Base-by-base conservation (phyloP, 306 rosid species). In the Rosa multiflora region DNA sequence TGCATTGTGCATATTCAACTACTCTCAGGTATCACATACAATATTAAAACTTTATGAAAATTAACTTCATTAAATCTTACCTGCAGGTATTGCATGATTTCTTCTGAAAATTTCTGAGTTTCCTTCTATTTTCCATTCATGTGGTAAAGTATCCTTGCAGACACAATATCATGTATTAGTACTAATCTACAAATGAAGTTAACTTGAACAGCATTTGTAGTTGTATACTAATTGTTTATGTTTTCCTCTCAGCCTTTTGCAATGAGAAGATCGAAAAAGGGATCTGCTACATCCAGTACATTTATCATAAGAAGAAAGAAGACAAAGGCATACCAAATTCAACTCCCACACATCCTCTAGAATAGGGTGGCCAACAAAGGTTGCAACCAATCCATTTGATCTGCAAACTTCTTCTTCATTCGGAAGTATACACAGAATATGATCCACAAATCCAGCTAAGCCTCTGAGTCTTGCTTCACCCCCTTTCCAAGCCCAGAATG, bases 401-500 rank as follows among this genome's bases (percentile, higher is more conserved):
- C 86, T 87, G 83, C 95, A 92, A 77, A 91, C 87, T 85, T 81
- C 86, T 74, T 86, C 99, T 86, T 95, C 99, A 78, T 87, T 84
- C 12, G 99, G 99, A 85, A 95, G 96, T 88, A 88, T 91, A 84
- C 99, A 95, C 46, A 95, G 85, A 20, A 95, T 69, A 70, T 91
- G 96, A 82, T 95, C 98, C 46, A 90, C 98, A 88, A 91, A 91
- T 74, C 82, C 89, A 26, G 85, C 85, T 46, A 95, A 89, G 75
- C 99, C 94, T 81, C 79, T 64, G 44, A 92, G 92, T 82, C 94
- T 87, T 76, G 85, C 90, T 91, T 95, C 98, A 48, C 99, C 99
- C 64, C 99, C 96, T 87, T 91, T 95, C 99, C 98, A 95, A 47
- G 99, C 99, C 99, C 99, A 95, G 39, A 92, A 95, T 12, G 98